Percentiles rank a stretch among this genome's conserved stretches.
Evolutionary conservation across 2,329 filamentous ascomycete genomes (phyloP).

Genomic region (Exophiala spinifera): DNA sequence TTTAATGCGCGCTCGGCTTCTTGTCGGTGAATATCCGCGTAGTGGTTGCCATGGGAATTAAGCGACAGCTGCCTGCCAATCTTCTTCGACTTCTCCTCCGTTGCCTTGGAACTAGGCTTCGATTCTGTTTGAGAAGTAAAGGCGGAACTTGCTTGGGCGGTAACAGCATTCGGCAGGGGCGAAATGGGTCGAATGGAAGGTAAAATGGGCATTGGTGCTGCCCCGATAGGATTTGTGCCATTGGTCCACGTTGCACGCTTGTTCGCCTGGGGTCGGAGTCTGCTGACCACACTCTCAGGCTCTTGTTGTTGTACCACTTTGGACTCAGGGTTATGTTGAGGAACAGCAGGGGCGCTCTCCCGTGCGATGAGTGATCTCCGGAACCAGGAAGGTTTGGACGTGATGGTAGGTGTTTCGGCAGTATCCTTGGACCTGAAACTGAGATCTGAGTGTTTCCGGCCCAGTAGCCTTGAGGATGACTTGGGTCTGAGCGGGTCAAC

Average conservation of each 20-base stretch:
- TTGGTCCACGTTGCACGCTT: constrained; percentile 96
- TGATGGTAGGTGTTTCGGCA: constrained; percentile 55
- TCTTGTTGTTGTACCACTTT: constrained; percentile 41
- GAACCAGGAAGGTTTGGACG: constrained; percentile 93
- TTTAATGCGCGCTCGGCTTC: constrained; percentile 89
- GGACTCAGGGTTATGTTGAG: constrained; percentile 37
- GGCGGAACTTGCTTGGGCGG: constrained; percentile 75
- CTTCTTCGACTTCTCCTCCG: constrained; percentile 77
- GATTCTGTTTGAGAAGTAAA: constrained; percentile 49
- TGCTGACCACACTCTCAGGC: constrained; percentile 47
- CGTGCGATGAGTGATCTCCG: constrained; percentile 87
- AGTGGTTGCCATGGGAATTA: constrained; percentile 88
- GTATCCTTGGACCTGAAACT: constrained; percentile 66
- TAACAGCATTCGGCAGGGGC: constrained; percentile 90
- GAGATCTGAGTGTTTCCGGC: constrained; percentile 85
- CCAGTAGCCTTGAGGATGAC: constrained; percentile 79
- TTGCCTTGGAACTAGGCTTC: constrained; percentile 28
- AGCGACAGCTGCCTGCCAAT: constrained; percentile 92
- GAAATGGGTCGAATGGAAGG: constrained; percentile 93
- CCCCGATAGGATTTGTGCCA: constrained; percentile 63
- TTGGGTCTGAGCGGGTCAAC: constrained; percentile 90
- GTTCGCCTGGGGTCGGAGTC: constrained; percentile 56
- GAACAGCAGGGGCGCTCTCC: constrained; percentile 63
- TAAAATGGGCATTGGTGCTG: constrained; percentile 90
- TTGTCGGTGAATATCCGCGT: constrained; percentile 82